Conservation (phyloP, 306 rosid genomes). For the Neltuma alba region DNA sequence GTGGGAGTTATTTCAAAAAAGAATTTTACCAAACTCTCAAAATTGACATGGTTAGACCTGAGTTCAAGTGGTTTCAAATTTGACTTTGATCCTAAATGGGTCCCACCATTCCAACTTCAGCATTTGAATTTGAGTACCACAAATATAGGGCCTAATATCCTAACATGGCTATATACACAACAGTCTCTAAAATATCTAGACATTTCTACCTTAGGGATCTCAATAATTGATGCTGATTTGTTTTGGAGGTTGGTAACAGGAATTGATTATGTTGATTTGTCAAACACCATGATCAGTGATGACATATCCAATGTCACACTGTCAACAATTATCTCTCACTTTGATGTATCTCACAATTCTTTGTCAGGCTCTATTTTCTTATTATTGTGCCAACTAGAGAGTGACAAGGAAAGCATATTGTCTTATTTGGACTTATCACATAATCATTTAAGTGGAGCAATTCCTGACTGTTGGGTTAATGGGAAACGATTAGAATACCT, state of each 20-base stretch:
- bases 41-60: background rate
- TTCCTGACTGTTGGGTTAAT: background rate
- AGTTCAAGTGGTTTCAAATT: background rate
- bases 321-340: background rate
- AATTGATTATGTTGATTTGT: background rate
- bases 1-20: background rate
- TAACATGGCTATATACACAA: background rate
- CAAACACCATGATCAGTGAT: background rate
- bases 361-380: background rate
- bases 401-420: background rate
- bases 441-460: background rate
- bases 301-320: conserved; percentile 27
- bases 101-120: background rate
- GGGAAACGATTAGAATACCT: background rate
- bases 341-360: background rate
- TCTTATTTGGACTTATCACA: background rate
- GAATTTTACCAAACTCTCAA: background rate
- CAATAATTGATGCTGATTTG: background rate
- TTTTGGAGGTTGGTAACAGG: background rate
- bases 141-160: background rate
- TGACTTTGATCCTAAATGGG: background rate
- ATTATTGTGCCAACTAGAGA: background rate
- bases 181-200: background rate
- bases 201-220: background rate
- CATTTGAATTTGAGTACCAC: accelerated